Evolutionary conservation across 129 eudicot genomes (phyloP).

Genomic region (Escallonia rubra): DNA sequence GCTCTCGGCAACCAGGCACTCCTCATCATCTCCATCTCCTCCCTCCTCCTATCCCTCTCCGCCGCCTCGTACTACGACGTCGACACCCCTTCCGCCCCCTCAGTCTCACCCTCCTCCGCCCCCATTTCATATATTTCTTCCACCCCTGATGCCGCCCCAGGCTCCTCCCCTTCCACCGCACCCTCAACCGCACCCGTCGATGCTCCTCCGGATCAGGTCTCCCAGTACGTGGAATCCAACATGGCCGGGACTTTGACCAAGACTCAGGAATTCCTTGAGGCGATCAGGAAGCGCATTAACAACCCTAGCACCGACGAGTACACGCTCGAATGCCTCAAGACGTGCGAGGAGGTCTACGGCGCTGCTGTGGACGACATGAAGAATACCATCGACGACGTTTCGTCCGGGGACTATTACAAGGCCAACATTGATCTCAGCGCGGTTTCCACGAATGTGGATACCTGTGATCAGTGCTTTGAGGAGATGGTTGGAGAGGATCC

Average conservation of each 20-base stretch:
- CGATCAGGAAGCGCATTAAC: conserved; percentile 15
- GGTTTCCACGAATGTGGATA: conserved; percentile 22
- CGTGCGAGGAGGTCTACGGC: conserved; percentile 29
- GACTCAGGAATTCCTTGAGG: conserved; percentile 13
- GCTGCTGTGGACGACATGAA: conserved; percentile 30
- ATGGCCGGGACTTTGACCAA: conserved; percentile 8
- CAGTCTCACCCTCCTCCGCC: not conserved
- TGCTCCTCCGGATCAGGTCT: no score
- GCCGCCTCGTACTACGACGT: not conserved
- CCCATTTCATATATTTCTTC: not conserved
- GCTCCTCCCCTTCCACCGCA: not conserved
- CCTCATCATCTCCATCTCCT: not conserved
- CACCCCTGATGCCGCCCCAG: not conserved
- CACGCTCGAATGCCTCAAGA: conserved; percentile 17
- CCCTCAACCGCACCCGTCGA: not conserved
- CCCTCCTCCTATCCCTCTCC: not conserved
- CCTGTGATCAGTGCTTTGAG: conserved; percentile 29
- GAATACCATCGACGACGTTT: conserved; percentile 19
- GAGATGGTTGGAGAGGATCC: conserved; percentile 26
- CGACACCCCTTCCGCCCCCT: not conserved
- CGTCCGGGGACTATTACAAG: conserved; percentile 16
- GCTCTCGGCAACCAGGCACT: not conserved
- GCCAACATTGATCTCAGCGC: conserved; percentile 34
- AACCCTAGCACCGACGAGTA: conserved; percentile 14
- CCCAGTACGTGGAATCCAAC: not conserved